These are phyloP conservation scores for Syncephalis plumigaleata DNA, from an alignment of 371 early-diverging fungal species.

Conservation along the genomic window DNA sequence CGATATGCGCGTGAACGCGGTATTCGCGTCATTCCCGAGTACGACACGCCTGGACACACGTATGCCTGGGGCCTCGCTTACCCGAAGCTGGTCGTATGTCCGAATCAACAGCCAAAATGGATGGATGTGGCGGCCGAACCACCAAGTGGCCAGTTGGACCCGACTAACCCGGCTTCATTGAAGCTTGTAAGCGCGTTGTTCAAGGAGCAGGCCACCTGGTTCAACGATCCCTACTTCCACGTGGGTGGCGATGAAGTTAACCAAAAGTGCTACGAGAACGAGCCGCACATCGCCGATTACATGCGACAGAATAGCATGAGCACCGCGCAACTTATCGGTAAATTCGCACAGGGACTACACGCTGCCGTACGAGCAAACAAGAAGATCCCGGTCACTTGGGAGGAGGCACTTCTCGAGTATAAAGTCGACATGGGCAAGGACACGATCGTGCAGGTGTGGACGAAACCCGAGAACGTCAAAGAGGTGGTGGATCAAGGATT, in stretches of 20 bases:
- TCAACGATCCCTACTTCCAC: conserved; percentile 52
- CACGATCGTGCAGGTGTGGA: conserved; percentile 38
- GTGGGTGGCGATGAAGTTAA: conserved; percentile 65
- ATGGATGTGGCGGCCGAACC: conserved; percentile 33
- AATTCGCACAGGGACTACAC: conserved; percentile 12
- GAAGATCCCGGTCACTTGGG: conserved; percentile 32
- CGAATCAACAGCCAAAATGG: conserved; percentile 20
- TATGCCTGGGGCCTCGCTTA: conserved; percentile 13
- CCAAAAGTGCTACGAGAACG: conserved; percentile 34
- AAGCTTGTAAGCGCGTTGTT: conserved; percentile 36
- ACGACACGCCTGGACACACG: conserved; percentile 70
- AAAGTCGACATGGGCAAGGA: conserved; percentile 19
- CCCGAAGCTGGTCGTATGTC: conserved; percentile 23
- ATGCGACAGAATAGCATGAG: conserved; percentile 12
- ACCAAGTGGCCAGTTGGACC: conserved; percentile 56
- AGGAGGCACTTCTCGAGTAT: conserved; percentile 30
- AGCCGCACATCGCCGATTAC: conserved; percentile 11
- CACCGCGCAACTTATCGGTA: conserved; percentile 9
- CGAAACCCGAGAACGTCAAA: conserved; percentile 19
- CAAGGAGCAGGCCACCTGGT: conserved; percentile 31
- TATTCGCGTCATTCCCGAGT: conserved; percentile 57
- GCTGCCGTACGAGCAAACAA: conserved; percentile 11
- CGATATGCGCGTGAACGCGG: conserved; percentile 48
- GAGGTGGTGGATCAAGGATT: conserved; percentile 26
- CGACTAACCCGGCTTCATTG: conserved; percentile 29